Evolutionary conservation across 2,329 filamentous ascomycete species (phyloP), one percentile per base, ranked within the genome.

Genomic region (Penicillium sp.): DNA sequence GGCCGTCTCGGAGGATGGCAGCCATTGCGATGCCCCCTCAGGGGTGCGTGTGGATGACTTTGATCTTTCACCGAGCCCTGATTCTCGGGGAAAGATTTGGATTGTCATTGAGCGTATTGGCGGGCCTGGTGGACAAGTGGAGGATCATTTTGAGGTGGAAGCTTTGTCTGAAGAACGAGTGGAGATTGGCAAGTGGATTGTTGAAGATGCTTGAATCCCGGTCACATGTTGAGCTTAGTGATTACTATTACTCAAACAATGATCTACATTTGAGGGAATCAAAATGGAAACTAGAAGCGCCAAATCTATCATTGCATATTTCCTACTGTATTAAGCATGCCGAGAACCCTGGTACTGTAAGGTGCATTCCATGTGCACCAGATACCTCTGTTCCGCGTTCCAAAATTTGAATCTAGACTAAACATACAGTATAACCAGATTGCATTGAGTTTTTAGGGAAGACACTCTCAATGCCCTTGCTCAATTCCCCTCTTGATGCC

Each of bases 101-200:
- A 80, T 97, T 55, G 88, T 96, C 5, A 79, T 97, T 43, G 92
- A 97, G 76, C 84, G 90, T 64, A 84, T 94, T 69, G 90, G 87
- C n/a, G 84, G 83, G 11, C 81, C 80, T 47, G 77, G 77, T 5
- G 81, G 86, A 83, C 76, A 79, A 58, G 75, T 78, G 11, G 73
- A 78, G 55, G 77, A 79, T 57, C 72, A 75, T 54, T 70, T 79
- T 53, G 72, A 78, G 55, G 74, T 81, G 4, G 78, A 80, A 59
- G 75, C 77, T 17, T 67, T 80, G 56, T 73, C 73, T 0, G 77
- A 79, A 59, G 78, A 79, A 61, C 67, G 71, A 42, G 74, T 80
- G 20, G 76, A 77, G 28, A 76, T 79, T 57, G 78, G 78, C 1
- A 68, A 75, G 54, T 79, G 78, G 78, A 69, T 72, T n/a, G 65